Conservation (phyloP, 768 basidiomycete genomes). For the Tylopilus plumbeoviolaceoides region DNA sequence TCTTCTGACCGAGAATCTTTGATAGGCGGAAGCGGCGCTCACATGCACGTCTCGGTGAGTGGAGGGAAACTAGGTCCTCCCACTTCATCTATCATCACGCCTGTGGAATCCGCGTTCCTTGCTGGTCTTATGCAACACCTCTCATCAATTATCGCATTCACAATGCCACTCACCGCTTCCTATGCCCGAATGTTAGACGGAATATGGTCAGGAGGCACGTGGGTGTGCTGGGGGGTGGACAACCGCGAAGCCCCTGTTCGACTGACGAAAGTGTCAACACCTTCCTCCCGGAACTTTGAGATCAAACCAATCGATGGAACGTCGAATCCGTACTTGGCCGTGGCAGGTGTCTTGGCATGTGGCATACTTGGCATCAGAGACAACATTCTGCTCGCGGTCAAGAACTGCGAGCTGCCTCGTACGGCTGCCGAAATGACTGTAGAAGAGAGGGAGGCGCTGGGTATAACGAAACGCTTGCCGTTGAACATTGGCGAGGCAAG, state of each 20-base stretch:
- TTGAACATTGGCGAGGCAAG: too few species aligned
- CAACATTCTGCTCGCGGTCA: slow-evolving; percentile 33
- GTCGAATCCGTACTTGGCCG: slow-evolving; percentile 55
- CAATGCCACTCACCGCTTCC: slow-evolving; percentile 55
- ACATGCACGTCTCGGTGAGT: slow-evolving; percentile 54
- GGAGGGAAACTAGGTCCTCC: too few species aligned
- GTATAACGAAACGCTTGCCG: too few species aligned
- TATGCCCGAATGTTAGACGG: slow-evolving; percentile 64
- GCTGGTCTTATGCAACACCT: slow-evolving; percentile 58
- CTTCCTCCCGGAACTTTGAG: too few species aligned
- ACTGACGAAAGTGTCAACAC: slow-evolving; percentile 43
- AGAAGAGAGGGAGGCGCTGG: too few species aligned
- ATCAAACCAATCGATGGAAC: too few species aligned
- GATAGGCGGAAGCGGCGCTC: slow-evolving; percentile 51
- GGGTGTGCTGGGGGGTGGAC: slow-evolving; percentile 63
- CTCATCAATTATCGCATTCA: slow-evolving; percentile 52
- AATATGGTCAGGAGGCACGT: slow-evolving; percentile 70
- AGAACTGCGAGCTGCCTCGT: slow-evolving; percentile 39
- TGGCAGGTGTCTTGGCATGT: slow-evolving; percentile 52
- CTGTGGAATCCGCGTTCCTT: slow-evolving; percentile 56
- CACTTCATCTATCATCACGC: slow-evolving; percentile 11
- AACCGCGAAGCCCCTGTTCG: slow-evolving; percentile 67
- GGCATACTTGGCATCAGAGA: slow-evolving; percentile 51
- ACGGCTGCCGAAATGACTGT: too few species aligned
- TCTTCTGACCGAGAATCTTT: not conserved